phyloP scores from a whole-genome alignment of 2,329 filamentous ascomycete species.

The Cordyceps cateniannulata region DNA sequence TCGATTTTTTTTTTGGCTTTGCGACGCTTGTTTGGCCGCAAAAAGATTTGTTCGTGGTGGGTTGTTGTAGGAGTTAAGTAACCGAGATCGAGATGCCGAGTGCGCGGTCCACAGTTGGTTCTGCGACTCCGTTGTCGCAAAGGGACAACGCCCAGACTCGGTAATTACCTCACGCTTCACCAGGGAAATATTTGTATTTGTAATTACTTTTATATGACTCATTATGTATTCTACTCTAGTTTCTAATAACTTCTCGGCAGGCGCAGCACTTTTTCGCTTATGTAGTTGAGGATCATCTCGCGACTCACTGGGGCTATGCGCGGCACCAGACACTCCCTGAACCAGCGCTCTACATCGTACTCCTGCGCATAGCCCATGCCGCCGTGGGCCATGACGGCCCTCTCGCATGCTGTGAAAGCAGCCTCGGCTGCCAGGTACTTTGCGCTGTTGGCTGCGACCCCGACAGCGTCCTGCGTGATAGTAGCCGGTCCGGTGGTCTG shows the following conservation, averaged over 20 bases:
- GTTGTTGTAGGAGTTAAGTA: constrained; percentile 11
- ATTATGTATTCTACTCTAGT: not conserved
- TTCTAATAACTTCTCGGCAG: constrained; percentile 60
- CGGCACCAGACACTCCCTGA: constrained; percentile 59
- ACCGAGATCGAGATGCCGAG: constrained; percentile 12
- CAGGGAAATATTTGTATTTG: not conserved
- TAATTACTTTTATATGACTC: not conserved
- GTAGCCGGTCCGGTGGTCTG: too few relatives aligned
- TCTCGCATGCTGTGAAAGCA: constrained; percentile 56
- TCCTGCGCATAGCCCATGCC: constrained; percentile 61
- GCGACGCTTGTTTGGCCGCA: not conserved
- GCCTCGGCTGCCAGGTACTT: constrained; percentile 65
- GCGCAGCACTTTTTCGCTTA: constrained; percentile 60
- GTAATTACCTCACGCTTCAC: not conserved
- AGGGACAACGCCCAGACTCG: not conserved
- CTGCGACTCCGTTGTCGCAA: constrained; percentile 1
- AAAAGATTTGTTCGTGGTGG: not conserved
- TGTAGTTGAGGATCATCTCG: constrained; percentile 73
- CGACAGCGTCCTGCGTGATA: constrained; percentile 50
- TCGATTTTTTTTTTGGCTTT: too few relatives aligned
- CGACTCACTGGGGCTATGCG: constrained; percentile 58
- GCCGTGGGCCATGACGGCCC: constrained; percentile 51
- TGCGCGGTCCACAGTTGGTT: not conserved
- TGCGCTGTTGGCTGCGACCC: constrained; percentile 60
- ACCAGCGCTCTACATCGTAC: constrained; percentile 59